phyloP scores from a whole-genome alignment of 331 rosid species.

The Arachis monticola region DNA sequence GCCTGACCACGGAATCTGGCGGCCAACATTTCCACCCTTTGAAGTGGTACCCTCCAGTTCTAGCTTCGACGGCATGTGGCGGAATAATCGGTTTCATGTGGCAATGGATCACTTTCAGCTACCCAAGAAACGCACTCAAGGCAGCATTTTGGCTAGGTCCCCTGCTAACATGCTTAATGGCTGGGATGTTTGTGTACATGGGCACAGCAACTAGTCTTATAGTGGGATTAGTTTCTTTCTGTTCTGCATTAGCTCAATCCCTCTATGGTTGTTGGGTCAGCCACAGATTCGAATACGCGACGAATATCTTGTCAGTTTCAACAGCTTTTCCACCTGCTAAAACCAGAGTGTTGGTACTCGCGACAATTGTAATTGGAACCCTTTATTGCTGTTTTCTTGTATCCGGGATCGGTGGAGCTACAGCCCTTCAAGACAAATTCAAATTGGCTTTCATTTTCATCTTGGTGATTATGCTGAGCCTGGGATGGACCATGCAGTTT shows the following conservation, averaged over 20 bases:
- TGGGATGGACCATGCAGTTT: conserved; percentile 72
- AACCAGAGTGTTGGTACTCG: conserved; percentile 33
- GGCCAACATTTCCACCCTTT: conserved; percentile 57
- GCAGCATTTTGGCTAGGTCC: conserved; percentile 70
- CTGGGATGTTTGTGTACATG: conserved; percentile 16
- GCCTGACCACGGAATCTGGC: conserved; percentile 45
- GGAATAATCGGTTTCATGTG: conserved; percentile 64
- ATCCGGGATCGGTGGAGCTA: conserved; percentile 60
- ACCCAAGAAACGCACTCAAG: conserved; percentile 55
- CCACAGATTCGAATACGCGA: conserved; percentile 54
- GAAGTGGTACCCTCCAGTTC: conserved; percentile 67
- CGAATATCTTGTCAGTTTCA: conserved; percentile 49
- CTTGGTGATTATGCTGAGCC: conserved; percentile 54
- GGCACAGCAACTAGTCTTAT: conserved; percentile 49
- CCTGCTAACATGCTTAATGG: conserved; percentile 53
- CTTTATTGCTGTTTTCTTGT: conserved; percentile 54
- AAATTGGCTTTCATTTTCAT: conserved; percentile 42
- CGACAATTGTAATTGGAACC: conserved; percentile 37
- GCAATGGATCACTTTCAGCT: conserved; percentile 53
- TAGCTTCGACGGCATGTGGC: conserved; percentile 52
- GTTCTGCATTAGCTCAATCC: conserved; percentile 49
- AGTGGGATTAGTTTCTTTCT: conserved; percentile 47
- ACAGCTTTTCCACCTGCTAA: conserved; percentile 38
- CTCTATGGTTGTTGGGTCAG: conserved; percentile 65
- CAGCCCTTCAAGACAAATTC: conserved; percentile 44